Percentiles rank a stretch among this genome's conserved stretches.
These are phyloP conservation scores for Clarireedia paspali DNA, from an alignment of 2,329 filamentous ascomycete species.

Conservation along the genomic window DNA sequence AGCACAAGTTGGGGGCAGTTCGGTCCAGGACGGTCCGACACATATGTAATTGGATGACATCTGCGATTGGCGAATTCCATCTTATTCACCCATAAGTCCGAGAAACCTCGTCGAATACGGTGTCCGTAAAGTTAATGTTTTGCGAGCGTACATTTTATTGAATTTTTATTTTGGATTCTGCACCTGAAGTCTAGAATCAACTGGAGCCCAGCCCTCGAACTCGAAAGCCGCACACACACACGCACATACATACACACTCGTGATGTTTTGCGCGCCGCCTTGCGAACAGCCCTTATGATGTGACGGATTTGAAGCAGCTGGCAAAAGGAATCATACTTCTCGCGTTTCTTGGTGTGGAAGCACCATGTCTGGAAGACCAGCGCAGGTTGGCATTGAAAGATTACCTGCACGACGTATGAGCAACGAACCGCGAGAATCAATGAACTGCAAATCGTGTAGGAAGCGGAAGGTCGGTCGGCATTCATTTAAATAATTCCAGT, in stretches of 20 bases:
- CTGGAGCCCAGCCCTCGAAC: not conserved
- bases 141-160: not conserved
- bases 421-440: conserved; percentile 68
- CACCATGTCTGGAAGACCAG: conserved; percentile 25
- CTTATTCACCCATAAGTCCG: not conserved
- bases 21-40: not conserved
- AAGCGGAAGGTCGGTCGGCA: conserved; percentile 72
- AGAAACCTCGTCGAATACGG: not conserved
- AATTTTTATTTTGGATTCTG: not conserved
- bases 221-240: not conserved
- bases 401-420: conserved; percentile 29
- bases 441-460: conserved; percentile 93
- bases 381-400: conserved; percentile 30
- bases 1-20: not conserved
- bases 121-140: not conserved
- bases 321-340: conserved; percentile 10
- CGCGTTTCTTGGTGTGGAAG: conserved; percentile 1
- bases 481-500: conserved; percentile 16
- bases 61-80: conserved; percentile 6
- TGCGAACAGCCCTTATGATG: conserved; percentile 23
- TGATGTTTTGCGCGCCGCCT: conserved; percentile 17
- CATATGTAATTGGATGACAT: conserved; percentile 3
- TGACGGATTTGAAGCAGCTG: conserved; percentile 17
- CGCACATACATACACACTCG: not conserved
- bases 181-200: not conserved